A percentile compares a stretch with the other conserved stretches of the same genome.
Evolutionary conservation across 768 basidiomycete genomes (phyloP).

Genomic region (Lactarius sanguifluus): DNA sequence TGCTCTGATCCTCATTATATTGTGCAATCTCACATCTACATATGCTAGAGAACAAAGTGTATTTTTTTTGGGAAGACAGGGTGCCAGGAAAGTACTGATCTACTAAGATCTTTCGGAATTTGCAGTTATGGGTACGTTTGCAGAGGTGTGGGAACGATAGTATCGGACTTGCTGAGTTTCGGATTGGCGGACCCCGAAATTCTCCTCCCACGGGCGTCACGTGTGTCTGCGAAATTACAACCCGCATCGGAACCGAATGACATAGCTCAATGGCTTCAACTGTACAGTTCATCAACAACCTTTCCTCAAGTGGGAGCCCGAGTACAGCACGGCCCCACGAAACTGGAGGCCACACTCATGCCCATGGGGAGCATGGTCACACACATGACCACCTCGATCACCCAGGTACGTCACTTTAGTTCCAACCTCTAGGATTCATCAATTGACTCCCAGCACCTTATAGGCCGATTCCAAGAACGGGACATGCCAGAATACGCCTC

Average conservation of each 20-base stretch:
- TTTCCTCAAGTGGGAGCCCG: slow-evolving; percentile 39
- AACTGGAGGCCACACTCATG: slow-evolving; percentile 46
- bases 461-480: slow-evolving; percentile 89
- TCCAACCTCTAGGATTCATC: background rate
- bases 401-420: slow-evolving; percentile 54
- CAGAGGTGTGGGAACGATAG: no score
- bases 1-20: no score
- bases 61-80: no score
- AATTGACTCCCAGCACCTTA: slow-evolving; percentile 1
- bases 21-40: no score
- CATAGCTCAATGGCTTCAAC: slow-evolving; percentile 43
- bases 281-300: slow-evolving; percentile 75
- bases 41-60: no score
- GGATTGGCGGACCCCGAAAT: no score
- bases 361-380: slow-evolving; percentile 85
- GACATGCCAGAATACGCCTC: slow-evolving; percentile 86
- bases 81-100: no score
- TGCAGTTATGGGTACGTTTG: no score
- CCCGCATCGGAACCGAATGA: background rate
- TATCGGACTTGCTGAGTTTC: background rate
- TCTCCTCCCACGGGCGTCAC: no score
- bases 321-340: slow-evolving; percentile 47
- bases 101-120: no score
- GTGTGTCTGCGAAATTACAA: no score
- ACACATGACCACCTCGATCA: slow-evolving; percentile 93